phyloP scores from a whole-genome alignment of 2,329 filamentous ascomycete genomes.

The Cladosporium sp. region DNA sequence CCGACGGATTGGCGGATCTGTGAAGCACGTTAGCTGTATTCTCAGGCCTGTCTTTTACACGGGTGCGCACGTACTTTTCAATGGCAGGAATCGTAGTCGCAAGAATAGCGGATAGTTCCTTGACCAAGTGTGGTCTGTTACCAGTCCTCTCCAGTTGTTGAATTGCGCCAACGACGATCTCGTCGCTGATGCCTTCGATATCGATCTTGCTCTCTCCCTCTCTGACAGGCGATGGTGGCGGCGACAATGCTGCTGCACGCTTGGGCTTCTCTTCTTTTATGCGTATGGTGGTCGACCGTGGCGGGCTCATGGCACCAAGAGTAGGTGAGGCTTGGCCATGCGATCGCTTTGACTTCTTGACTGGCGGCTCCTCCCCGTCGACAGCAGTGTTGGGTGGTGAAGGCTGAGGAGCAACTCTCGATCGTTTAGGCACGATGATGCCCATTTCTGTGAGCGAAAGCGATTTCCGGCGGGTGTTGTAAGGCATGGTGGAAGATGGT shows the following conservation, averaged over 20 bases:
- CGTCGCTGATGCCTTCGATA: conserved; percentile 81
- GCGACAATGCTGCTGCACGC: conserved; percentile 64
- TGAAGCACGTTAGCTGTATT: conserved; percentile 28
- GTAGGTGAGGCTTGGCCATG: conserved; percentile 50
- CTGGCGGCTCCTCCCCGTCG: conserved; percentile 53
- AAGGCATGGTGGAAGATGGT: conserved; percentile 62
- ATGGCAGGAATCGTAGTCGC: conserved; percentile 74
- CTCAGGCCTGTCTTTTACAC: conserved; percentile 15
- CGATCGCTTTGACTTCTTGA: conserved; percentile 68
- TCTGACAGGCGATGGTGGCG: conserved; percentile 68
- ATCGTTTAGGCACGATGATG: conserved; percentile 69
- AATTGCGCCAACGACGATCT: conserved; percentile 89
- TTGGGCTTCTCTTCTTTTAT: conserved; percentile 47
- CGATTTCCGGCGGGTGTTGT: conserved; percentile 96
- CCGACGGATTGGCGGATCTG: conserved; percentile 92
- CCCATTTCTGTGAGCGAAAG: conserved; percentile 88
- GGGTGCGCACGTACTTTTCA: conserved; percentile 69
- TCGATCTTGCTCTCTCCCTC: conserved; percentile 59
- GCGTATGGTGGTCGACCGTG: conserved; percentile 39
- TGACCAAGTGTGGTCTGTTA: conserved; percentile 90
- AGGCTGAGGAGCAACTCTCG: conserved; percentile 42
- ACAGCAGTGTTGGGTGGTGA: conserved; percentile 60
- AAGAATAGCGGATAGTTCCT: conserved; percentile 81
- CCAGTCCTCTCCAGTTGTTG: conserved; percentile 81
- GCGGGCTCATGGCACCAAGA: conserved; percentile 37